These are phyloP conservation scores for Lenzites betulinus DNA, from an alignment of 768 basidiomycete genomes.

Conservation along the genomic window DNA sequence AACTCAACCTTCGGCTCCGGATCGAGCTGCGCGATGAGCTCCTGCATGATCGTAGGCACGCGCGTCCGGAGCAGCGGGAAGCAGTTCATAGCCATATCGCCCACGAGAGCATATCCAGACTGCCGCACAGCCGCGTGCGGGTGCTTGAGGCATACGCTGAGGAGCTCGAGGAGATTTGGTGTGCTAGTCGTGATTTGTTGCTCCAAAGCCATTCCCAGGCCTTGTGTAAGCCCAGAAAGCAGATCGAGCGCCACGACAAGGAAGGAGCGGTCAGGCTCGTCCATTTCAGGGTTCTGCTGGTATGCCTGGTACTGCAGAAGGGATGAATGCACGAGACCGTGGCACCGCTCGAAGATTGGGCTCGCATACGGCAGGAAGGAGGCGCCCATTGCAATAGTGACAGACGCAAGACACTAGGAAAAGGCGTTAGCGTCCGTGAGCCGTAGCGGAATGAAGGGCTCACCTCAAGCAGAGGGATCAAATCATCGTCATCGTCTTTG, in stretches of 20 bases:
- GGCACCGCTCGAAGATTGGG: conserved; percentile 92
- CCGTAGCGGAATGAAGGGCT: conserved; percentile 21
- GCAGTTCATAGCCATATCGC: conserved; percentile 97
- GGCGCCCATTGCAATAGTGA: conserved; percentile 92
- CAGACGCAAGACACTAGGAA: conserved; percentile 89
- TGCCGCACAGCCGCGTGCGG: conserved; percentile 95
- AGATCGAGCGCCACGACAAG: conserved; percentile 98
- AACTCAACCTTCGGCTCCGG: conserved; percentile 93
- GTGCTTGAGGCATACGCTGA: conserved; percentile 91
- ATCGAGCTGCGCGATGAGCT: conserved; percentile 87
- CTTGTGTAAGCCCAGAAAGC: conserved; percentile 93
- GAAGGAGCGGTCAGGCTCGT: conserved; percentile 97
- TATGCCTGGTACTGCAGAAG: conserved; percentile 85
- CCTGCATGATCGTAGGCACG: conserved; percentile 87
- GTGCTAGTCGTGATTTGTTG: conserved; percentile 66
- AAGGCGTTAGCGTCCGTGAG: neutral
- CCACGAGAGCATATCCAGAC: conserved; percentile 97
- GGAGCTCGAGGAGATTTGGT: conserved; percentile 77
- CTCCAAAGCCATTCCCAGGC: conserved; percentile 79
- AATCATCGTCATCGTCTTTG: conserved; percentile 86
- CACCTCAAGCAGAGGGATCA: conserved; percentile 96
- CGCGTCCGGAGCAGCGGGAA: conserved; percentile 83
- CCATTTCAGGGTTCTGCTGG: conserved; percentile 85
- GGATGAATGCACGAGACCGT: conserved; percentile 78
- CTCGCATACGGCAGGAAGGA: conserved; percentile 87